phyloP scores from a whole-genome alignment of 1,139 yeast genomes.

The Yamadazyma membranifaciens region DNA sequence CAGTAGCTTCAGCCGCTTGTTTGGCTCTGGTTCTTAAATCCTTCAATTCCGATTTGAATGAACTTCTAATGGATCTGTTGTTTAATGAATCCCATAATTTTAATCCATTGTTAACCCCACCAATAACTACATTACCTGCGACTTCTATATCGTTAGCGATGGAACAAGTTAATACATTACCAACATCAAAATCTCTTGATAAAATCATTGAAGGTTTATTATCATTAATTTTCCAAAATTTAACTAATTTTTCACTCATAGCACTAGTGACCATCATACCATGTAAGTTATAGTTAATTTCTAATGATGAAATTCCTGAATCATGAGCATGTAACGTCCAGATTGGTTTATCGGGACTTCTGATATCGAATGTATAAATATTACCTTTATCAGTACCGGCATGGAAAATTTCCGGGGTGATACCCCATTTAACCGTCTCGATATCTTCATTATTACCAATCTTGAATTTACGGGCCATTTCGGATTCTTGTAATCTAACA shows the following conservation, averaged over 20 bases:
- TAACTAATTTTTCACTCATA: conserved; percentile 82
- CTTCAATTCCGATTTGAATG: conserved; percentile 60
- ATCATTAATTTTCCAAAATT: conserved; percentile 77
- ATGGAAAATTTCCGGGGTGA: conserved; percentile 64
- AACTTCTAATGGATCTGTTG: conserved; percentile 71
- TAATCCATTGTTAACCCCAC: conserved; percentile 82
- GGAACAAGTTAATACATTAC: conserved; percentile 79
- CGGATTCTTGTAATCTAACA: conserved; percentile 67
- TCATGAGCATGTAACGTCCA: conserved; percentile 99
- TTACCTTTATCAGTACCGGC: conserved; percentile 94
- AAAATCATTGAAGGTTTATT: conserved; percentile 78
- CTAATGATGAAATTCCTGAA: conserved; percentile 83
- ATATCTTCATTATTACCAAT: conserved; percentile 74
- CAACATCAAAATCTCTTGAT: conserved; percentile 91
- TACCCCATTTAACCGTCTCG: conserved; percentile 72
- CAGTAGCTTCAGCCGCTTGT: conserved; percentile 50
- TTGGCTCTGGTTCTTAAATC: conserved; percentile 56
- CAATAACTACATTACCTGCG: conserved; percentile 79
- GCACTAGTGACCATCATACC: conserved; percentile 87
- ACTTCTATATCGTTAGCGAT: conserved; percentile 90
- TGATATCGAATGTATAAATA: conserved; percentile 84
- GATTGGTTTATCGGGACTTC: conserved; percentile 65
- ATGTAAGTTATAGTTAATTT: conserved; percentile 62
- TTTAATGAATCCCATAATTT: conserved; percentile 93
- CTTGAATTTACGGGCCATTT: conserved; percentile 61